Conservation (phyloP, 2,329 filamentous ascomycete species). For the Arthrocladium fulminans region DNA sequence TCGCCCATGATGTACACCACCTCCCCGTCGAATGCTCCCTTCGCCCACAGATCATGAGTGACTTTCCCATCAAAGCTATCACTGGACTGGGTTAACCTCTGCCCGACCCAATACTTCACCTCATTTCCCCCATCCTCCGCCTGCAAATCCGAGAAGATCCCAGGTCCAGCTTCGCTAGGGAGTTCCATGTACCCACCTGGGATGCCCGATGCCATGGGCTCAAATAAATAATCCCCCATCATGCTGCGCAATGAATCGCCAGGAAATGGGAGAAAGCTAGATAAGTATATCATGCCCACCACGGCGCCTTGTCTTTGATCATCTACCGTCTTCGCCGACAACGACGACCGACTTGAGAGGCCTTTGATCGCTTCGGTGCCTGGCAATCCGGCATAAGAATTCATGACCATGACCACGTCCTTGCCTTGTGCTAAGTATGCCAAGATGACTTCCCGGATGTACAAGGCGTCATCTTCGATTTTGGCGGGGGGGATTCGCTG, state of each 20-base stretch:
- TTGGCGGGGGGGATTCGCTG: background rate
- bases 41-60: background rate
- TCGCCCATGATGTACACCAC: conserved; percentile 1
- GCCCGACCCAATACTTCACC: background rate
- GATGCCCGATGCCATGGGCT: background rate
- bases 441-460: conserved; percentile 3
- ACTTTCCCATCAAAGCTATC: conserved; percentile 6
- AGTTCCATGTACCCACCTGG: background rate
- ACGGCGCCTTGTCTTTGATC: background rate
- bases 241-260: background rate
- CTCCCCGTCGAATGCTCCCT: background rate
- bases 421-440: conserved; percentile 19
- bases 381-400: conserved; percentile 31
- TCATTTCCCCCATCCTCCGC: background rate
- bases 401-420: conserved; percentile 29
- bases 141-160: background rate
- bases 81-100: background rate
- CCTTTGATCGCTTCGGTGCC: conserved; percentile 25
- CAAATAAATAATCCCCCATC: background rate
- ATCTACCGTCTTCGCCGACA: background rate
- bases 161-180: background rate
- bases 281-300: conserved; percentile 7
- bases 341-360: conserved; percentile 9
- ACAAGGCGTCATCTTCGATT: background rate
- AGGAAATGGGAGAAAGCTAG: background rate